Base-by-base conservation (phyloP, 192 early-diverging fungal species). In the Funneliformis mosseae region DNA sequence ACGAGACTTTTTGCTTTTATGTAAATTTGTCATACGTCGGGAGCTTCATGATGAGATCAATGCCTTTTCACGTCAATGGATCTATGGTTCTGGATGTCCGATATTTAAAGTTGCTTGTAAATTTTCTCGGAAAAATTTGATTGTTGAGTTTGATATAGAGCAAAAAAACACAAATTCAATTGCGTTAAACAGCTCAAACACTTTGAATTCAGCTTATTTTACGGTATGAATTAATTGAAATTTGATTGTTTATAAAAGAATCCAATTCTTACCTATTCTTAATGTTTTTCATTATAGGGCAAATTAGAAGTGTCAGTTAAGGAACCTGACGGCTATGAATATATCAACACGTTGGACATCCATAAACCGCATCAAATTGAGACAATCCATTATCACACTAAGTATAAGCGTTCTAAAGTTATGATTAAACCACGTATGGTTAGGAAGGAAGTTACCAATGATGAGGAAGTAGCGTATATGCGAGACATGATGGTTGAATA, bases 51-150 rank as follows among this genome's bases (percentile, higher is more conserved):
- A 79, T 23, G 48, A 89, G 68, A 87, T 87, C 9, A 92, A 93
- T 80, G 83, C 80, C 33, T 98, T 99, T 83, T 89, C 94, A 11
- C 94, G 96, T 27, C 97, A 98, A 86, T 98, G 98, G 97, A 92
- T 98, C 25, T 96, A 92, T 81, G 94, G 93, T 38, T 93, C 93
- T 48, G 97, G 96, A 6, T 95, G 93, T 80, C 98, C 98, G 1
- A 92, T 92, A 72, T 97, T 99, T 81, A 85, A 84, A 78, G 91
- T 97, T 59, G 78, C 79, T 23, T 96, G 94, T 78, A 86, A 91
- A 68, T 98, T 99, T 76, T 98, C 97, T 84, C 92, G 96, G 50
- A 98, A 97, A 87, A 97, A 97, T 84, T 94, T 98, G 91, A 92
- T 94, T 9, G 95, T 99, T 11, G 97, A 99, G 83, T 91, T 99